Conservation (phyloP, 1,139 yeast genomes). For the Pichia sp. region DNA sequence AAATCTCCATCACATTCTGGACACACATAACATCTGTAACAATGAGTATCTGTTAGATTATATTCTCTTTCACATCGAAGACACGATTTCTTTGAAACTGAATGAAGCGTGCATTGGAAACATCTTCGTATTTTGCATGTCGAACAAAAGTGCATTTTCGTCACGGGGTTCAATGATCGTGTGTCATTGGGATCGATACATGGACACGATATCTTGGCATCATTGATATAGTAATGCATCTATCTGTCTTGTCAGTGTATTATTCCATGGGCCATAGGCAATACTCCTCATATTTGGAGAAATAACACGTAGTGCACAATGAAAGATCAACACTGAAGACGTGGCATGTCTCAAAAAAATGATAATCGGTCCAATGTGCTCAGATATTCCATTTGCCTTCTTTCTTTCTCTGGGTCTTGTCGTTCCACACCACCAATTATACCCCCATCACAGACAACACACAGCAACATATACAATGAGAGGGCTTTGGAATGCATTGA, state of each 20-base stretch:
- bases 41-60: conserved; percentile 10
- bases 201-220: conserved; percentile 8
- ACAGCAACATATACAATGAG: too few relatives aligned
- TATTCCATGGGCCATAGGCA: too few relatives aligned
- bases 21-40: conserved; percentile 31
- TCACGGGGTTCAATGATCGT: conserved; percentile 13
- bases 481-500: too few relatives aligned
- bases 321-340: conserved; percentile 3
- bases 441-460: too few relatives aligned
- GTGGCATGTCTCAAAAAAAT: too few relatives aligned
- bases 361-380: too few relatives aligned
- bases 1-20: conserved; percentile 26
- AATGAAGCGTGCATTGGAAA: conserved; percentile 20
- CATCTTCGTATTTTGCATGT: conserved; percentile 27
- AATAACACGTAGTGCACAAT: neutral
- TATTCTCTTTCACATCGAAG: conserved; percentile 18
- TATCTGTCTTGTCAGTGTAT: neutral
- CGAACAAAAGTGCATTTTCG: conserved; percentile 24
- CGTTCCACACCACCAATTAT: too few relatives aligned
- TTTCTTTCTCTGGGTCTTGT: too few relatives aligned
- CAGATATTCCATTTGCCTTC: too few relatives aligned
- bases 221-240: conserved; percentile 7
- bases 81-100: conserved; percentile 1
- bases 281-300: too few relatives aligned
- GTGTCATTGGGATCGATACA: conserved; percentile 16